Evolutionary conservation across 768 basidiomycete species (phyloP), one percentile per base, ranked within the genome.

Genomic region (Astraeus odoratus): DNA sequence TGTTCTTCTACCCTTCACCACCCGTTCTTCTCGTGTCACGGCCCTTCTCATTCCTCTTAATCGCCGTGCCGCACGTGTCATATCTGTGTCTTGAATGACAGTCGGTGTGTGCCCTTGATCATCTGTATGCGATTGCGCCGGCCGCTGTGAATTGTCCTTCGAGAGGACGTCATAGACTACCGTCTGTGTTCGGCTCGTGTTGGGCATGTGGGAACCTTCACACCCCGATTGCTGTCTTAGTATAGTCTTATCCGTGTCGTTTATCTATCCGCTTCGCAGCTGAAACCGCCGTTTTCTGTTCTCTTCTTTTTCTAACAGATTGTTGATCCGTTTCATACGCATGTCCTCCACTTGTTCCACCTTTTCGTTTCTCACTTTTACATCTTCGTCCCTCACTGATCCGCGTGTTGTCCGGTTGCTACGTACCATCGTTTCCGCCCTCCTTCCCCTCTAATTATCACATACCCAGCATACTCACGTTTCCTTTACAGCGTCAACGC

Each of bases 401-500:
- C n/a, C n/a, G n/a, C n/a, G n/a, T n/a, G n/a, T n/a, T n/a, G n/a
- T n/a, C n/a, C n/a, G 33, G 33, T 15, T 34, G 33, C 2, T 34
- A 15, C 5, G 33, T 34, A 35, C 34, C 31, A 6, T 5, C 31
- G 18, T 3, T 16, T 35, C 16, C n/a, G 34, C 8, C 16, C 16
- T 5, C 4, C 34, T 6, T 18, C 18, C 31, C 31, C n/a, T n/a
- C n/a, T n/a, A n/a, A n/a, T 18, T 5, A 33, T 18, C 18, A 18
- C 31, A 18, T 8, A 13, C 8, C 12, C 31, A 6, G 19, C 16
- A n/a, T 19, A 18, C 34, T n/a, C 34, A 18, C 34, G 8, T 10
- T 10, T 19, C 8, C 16, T 19, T 35, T 22, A 15, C 47, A 86
- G 86, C 58, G 80, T 92, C 38, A 92, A 90, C 63, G 57, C 66